A percentile compares a stretch with the other conserved stretches of the same genome.
Conservation (phyloP, 1,139 yeast species). For the Tardiomyces depauwii region DNA sequence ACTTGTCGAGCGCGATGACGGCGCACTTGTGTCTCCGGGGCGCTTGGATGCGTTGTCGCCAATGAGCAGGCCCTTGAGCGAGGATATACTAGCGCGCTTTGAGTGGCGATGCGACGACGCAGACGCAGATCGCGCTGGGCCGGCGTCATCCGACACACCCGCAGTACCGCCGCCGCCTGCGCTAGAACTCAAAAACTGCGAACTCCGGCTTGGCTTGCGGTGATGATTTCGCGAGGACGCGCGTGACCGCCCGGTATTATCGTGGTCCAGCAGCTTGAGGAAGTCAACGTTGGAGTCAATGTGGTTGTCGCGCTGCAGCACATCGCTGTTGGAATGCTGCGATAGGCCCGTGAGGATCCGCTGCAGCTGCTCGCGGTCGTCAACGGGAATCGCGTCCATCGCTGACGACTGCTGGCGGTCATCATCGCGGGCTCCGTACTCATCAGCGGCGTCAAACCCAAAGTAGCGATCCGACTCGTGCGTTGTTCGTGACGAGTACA, state of each 20-base stretch:
- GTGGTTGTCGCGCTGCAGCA: slow-evolving; percentile 24
- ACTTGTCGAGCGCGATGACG: neutral
- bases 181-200: neutral
- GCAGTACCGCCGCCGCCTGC: slow-evolving; percentile 1
- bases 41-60: slow-evolving; percentile 22
- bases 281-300: slow-evolving; percentile 46
- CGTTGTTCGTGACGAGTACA: neutral
- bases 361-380: slow-evolving; percentile 21
- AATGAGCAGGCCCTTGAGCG: slow-evolving; percentile 15
- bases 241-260: slow-evolving; percentile 24
- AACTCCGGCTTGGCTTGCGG: neutral
- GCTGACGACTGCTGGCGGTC: neutral
- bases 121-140: slow-evolving; percentile 1
- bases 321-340: slow-evolving; percentile 23
- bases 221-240: neutral
- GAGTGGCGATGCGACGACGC: slow-evolving; percentile 8
- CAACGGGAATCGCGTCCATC: slow-evolving; percentile 5
- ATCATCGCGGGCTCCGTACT: neutral
- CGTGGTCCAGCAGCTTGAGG: slow-evolving; percentile 38
- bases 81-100: slow-evolving; percentile 18
- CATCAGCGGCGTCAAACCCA: neutral
- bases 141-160: slow-evolving; percentile 1
- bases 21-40: slow-evolving; percentile 8
- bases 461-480: neutral
- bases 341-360: slow-evolving; percentile 26